Conservation (phyloP, 2,329 filamentous ascomycete species). For the Pseudocercospora vitis region DNA sequence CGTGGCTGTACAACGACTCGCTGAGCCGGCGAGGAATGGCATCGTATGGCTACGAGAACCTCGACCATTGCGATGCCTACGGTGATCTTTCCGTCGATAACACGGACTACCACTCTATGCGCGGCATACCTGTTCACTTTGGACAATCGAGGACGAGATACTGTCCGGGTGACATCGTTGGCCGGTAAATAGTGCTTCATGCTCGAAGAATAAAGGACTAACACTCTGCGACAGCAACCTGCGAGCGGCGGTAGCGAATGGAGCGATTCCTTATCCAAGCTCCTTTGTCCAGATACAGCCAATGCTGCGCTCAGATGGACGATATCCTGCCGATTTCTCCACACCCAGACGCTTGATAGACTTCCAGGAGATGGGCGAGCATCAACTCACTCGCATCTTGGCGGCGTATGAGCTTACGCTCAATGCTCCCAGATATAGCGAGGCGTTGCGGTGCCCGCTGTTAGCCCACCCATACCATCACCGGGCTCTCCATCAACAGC, state of each 20-base stretch:
- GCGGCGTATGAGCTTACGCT: slow-evolving; percentile 30
- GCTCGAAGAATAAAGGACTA: neutral
- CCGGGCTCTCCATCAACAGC: neutral
- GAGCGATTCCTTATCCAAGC: slow-evolving; percentile 27
- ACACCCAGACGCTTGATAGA: slow-evolving; percentile 29
- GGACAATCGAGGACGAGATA: neutral
- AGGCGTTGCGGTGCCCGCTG: slow-evolving; percentile 1
- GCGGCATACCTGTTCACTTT: neutral
- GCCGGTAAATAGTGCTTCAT: neutral
- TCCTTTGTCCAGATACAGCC: slow-evolving; percentile 34
- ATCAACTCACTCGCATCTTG: slow-evolving; percentile 35
- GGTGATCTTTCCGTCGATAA: neutral
- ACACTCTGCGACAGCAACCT: slow-evolving; percentile 19
- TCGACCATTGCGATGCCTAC: neutral
- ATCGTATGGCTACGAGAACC: slow-evolving; percentile 11
- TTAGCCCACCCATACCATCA: neutral
- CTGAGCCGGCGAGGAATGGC: neutral
- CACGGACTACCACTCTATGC: neutral
- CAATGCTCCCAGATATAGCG: slow-evolving; percentile 11
- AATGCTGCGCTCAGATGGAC: slow-evolving; percentile 35
- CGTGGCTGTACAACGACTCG: slow-evolving; percentile 1
- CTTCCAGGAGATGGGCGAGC: slow-evolving; percentile 31
- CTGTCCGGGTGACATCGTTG: neutral
- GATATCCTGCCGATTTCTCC: slow-evolving; percentile 37
- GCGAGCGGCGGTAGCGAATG: slow-evolving; percentile 32